phyloP scores from a whole-genome alignment of 305 asterid species.

The Euphrasia arctica region DNA sequence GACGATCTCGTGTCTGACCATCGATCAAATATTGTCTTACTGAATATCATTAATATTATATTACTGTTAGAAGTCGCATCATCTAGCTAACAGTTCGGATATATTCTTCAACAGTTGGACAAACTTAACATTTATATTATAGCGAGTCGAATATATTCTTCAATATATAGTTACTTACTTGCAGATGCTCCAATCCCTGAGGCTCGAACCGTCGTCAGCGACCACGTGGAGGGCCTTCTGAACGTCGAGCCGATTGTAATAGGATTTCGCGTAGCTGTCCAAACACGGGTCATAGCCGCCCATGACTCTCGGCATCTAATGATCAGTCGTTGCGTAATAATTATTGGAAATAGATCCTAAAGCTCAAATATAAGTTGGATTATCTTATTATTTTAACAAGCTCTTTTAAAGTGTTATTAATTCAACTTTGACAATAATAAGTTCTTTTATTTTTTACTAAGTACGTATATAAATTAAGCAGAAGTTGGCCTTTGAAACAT shows the following conservation, averaged over 20 bases:
- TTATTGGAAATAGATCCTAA: not conserved
- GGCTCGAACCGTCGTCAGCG: conserved; percentile 38
- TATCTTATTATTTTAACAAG: no score
- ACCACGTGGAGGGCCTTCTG: conserved; percentile 79
- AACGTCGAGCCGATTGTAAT: conserved; percentile 68
- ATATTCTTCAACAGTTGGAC: no score
- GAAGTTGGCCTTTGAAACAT: not conserved
- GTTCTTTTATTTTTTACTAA: no score
- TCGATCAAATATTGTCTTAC: conserved; percentile 53
- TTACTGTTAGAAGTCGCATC: no score
- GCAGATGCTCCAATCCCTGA: conserved; percentile 80
- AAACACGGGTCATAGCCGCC: conserved; percentile 94
- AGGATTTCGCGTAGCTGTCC: conserved; percentile 64
- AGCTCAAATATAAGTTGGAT: no score
- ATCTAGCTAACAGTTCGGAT: no score
- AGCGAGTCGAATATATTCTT: not conserved
- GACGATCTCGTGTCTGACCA: conserved; percentile 68
- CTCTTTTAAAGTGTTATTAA: no score
- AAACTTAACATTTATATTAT: not conserved
- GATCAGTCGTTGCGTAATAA: not conserved
- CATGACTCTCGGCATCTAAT: conserved; percentile 71
- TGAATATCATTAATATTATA: conserved; percentile 30
- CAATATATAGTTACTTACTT: conserved; percentile 44
- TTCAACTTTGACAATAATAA: no score
- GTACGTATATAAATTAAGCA: no score